Percentiles rank a stretch among this genome's conserved stretches.
These are phyloP conservation scores for Fraxinus velutina DNA, from an alignment of 305 asterid genomes.

Conservation along the genomic window DNA sequence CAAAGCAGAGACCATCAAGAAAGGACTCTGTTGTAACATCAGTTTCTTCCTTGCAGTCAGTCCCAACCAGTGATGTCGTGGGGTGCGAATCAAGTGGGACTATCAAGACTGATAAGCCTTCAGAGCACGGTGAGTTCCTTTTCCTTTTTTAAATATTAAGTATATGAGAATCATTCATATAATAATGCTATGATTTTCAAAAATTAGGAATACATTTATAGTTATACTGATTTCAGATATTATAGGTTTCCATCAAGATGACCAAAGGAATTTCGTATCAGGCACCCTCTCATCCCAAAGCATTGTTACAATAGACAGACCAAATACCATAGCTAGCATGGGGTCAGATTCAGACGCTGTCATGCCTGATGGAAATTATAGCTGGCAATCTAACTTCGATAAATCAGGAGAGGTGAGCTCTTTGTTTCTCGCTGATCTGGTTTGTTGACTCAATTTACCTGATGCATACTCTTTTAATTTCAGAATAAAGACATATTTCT, in stretches of 20 bases:
- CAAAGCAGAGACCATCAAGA: conserved; percentile 37
- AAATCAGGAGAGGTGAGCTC: conserved; percentile 52
- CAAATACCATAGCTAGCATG: conserved; percentile 19
- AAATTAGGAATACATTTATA: not conserved
- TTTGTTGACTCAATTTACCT: conserved; percentile 17
- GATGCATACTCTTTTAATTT: conserved; percentile 19
- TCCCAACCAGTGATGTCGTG: conserved; percentile 27
- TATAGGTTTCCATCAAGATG: conserved; percentile 25
- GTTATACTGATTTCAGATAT: not conserved
- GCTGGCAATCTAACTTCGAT: conserved; percentile 35
- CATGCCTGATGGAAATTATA: conserved; percentile 29
- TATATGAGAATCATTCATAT: not conserved
- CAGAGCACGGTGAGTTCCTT: conserved; percentile 38
- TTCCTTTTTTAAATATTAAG: not conserved
- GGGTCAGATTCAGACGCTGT: conserved; percentile 34
- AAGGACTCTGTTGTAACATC: conserved; percentile 32
- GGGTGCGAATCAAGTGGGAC: conserved; percentile 25
- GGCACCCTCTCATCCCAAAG: conserved; percentile 18
- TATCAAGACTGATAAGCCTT: conserved; percentile 23
- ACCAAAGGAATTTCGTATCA: conserved; percentile 12
- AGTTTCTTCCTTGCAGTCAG: conserved; percentile 32
- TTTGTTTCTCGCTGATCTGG: conserved; percentile 15
- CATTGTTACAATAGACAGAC: conserved; percentile 21
- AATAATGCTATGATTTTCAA: not conserved
- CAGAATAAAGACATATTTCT: conserved; percentile 48